Evolutionary conservation across 768 basidiomycete species (phyloP), one percentile per base, ranked within the genome.

Genomic region (Leccinum broughii): DNA sequence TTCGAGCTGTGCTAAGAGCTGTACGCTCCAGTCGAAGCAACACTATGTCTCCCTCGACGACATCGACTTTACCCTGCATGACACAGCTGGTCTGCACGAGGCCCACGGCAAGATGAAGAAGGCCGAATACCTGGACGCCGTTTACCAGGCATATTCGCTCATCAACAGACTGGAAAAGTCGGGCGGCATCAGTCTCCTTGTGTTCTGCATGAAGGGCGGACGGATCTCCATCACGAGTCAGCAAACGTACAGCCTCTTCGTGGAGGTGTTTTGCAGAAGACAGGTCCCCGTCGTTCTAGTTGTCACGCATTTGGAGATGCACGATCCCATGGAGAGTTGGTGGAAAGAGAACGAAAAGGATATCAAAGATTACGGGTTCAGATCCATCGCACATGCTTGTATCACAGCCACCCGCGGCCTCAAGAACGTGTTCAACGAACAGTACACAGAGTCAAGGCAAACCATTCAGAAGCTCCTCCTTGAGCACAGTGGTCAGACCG

Each of bases 301-400:
- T 2, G 76, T 77, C 3, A 76, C 75, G 3, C 76, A 77, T n/a
- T 62, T 76, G 54, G 76, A 76, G 60, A 69, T 56, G 54, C 62
- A 62, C 32, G 69, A 76, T 5, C 34, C 54, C 35, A 77, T 77
- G 70, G 72, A 75, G 11, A 26, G 68, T 24, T 81, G 80, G 80
- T 81, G 78, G 79, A 55, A 14, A 41, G 58, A 68, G 41, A 81
- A 81, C 61, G 66, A 77, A 39, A 54, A 59, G 22, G 55, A 51
- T 2, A 76, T 81, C 62, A 68, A 61, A 34, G 55, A 62, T 6
- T 68, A 76, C 34, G 68, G 67, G 13, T 78, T 81, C 59, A 39
- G 58, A 8, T 78, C 73, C 13, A 58, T 66, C 22, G 78, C 73
- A 3, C 73, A 77, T 32, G 78, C 76, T 5, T 81, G 81, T 56